phyloP scores from a whole-genome alignment of 2,329 filamentous ascomycete genomes.

The Fusarium sp. region DNA sequence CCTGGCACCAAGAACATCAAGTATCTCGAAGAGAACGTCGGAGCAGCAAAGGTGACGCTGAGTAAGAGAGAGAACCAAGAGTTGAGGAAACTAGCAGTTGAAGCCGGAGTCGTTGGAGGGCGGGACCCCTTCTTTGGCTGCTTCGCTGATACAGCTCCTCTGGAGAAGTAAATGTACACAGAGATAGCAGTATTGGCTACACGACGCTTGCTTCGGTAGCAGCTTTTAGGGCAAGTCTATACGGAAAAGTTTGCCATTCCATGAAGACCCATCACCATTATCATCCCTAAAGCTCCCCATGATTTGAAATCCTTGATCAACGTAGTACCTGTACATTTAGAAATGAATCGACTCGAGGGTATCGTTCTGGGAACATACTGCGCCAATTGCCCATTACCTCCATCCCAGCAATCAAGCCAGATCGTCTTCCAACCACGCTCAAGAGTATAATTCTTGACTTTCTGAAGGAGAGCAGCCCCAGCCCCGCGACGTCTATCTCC shows the following conservation, averaged over 20 bases:
- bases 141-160: constrained; percentile 30
- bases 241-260: constrained; percentile 28
- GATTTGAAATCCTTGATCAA: constrained; percentile 23
- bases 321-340: constrained; percentile 36
- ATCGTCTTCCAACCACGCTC: constrained; percentile 26
- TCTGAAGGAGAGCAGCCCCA: constrained; percentile 21
- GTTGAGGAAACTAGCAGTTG: constrained; percentile 43
- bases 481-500: constrained; percentile 21
- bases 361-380: constrained; percentile 12
- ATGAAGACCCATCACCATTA: constrained; percentile 1
- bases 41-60: constrained; percentile 44
- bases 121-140: constrained; percentile 33
- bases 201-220: not conserved
- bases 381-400: constrained; percentile 35
- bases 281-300: constrained; percentile 15
- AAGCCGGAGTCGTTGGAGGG: constrained; percentile 41
- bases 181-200: too few species aligned
- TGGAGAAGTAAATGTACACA: constrained; percentile 1
- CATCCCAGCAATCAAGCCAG: constrained; percentile 43
- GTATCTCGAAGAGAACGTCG: constrained; percentile 57
- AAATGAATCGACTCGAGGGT: not conserved
- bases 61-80: constrained; percentile 46
- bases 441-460: constrained; percentile 26
- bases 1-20: constrained; percentile 58
- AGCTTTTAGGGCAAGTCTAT: constrained; percentile 23